Evolutionary conservation across 192 early-diverging fungal species (phyloP), one percentile per base, ranked within the genome.

Genomic region (Haplosporangium gracile): DNA sequence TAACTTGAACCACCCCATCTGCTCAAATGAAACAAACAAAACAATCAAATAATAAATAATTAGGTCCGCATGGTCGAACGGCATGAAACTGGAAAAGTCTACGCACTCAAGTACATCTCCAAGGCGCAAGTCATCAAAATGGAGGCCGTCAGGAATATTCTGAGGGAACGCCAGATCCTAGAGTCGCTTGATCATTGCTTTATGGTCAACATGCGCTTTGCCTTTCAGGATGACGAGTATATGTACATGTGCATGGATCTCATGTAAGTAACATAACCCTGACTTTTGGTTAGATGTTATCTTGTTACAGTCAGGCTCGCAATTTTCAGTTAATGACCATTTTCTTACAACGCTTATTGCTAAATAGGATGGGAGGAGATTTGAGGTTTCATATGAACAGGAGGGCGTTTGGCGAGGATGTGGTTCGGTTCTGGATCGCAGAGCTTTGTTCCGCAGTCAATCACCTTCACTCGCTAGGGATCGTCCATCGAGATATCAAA

Each of bases 401-500:
- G 36, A 90, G 92, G 79, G 88, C 82, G 0, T 95, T 93, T 70
- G 91, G 95, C 68, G 97, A 98, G 88, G 91, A 92, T 70, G 92
- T 93, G 8, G 91, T 99, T 43, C 79, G 89, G 63, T 94, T 97
- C 76, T 97, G 96, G 93, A 93, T 96, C 20, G 97, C 97, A 38
- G 98, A 99, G 90, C 76, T 97, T 10, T 91, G 94, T 45, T 96
- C 92, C 60, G 97, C 95, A 2, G 79, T 98, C 38, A 83, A 88
- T 70, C 96, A 98, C 85, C 91, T 99, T 47, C 98, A 99, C 82
- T 89, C 88, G 34, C 93, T 96, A 53, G 89, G 90, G 18, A 96
- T 98, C 32, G 94, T 98, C 16, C 98, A 99, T 89, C 84, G 84
- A 73, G 98, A 99, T 88, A 91, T 99, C 75, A 99, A 98, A 89